These are phyloP conservation scores for Colletotrichum higginsianum DNA, from an alignment of 2,329 filamentous ascomycete genomes.

Conservation along the genomic window DNA sequence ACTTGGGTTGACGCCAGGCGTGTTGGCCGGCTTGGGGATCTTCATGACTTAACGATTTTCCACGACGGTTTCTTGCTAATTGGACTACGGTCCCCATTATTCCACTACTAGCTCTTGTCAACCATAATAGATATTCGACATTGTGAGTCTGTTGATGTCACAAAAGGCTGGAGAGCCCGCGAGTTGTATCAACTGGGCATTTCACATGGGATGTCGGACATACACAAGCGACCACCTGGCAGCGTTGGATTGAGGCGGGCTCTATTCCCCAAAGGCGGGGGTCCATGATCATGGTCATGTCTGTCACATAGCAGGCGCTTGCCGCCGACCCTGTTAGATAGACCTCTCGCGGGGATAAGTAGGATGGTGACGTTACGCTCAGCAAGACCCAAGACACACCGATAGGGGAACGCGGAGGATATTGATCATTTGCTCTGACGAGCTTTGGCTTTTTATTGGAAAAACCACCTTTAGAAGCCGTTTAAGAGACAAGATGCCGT, in stretches of 20 bases:
- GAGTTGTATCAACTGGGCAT: no score
- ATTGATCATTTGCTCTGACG: conserved; percentile 56
- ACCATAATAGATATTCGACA: not conserved
- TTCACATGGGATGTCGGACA: not conserved
- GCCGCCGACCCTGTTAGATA: not conserved
- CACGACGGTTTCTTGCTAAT: not conserved
- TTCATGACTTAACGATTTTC: conserved; percentile 14
- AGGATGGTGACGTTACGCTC: not conserved
- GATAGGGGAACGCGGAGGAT: conserved; percentile 17
- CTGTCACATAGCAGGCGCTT: not conserved
- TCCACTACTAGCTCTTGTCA: not conserved
- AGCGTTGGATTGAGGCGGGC: not conserved
- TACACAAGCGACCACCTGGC: no score
- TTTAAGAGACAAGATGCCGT: conserved; percentile 49
- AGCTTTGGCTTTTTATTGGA: conserved; percentile 61
- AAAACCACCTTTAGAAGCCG: conserved; percentile 44
- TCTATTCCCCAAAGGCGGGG: not conserved
- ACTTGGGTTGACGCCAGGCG: not conserved
- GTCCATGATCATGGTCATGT: not conserved
- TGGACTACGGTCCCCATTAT: conserved; percentile 1
- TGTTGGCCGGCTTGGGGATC: not conserved
- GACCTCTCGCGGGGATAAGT: not conserved
- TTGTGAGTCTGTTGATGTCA: not conserved
- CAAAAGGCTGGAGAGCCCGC: not conserved
- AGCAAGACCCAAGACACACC: conserved; percentile 38